Evolutionary conservation across 2,329 filamentous ascomycete species (phyloP), one percentile per base, ranked within the genome.

Genomic region (Cladosporium sp.): DNA sequence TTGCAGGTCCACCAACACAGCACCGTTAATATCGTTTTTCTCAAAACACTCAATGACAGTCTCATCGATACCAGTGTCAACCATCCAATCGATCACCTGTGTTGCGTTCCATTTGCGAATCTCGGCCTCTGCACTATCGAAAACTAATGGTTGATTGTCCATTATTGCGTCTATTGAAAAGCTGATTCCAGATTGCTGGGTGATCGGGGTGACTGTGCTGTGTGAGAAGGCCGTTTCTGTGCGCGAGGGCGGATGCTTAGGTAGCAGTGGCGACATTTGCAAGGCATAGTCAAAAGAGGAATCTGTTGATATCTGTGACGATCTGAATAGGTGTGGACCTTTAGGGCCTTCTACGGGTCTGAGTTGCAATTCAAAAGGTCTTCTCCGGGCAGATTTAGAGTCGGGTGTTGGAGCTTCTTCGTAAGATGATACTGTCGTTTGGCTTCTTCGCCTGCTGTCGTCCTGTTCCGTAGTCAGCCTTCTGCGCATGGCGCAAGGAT

Each of bases 21-120:
- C 85, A 16, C 94, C 94, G 29, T 90, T 92, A 77, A 99, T 97
- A 75, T 99, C 94, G 77, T 99, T 96, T 72, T 90, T 86, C 68
- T 93, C 85, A 73, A 99, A 97, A 71, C 90, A 91, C 73, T 96
- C 89, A 12, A 95, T 89, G 60, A 94, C 84, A 7, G 84, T 81
- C 61, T 87, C 81, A 76, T 97, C 93, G 75, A 96, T 88, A 71
- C 91, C 92, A 53, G 89, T 87, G 76, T 92, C 87, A 73, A 89
- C 86, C 92, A 97, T 95, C 86, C 91, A 95, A 74, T 91, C 88
- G 64, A 91, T 90, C 52, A 95, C 91, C 79, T 92, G 89, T 74
- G 88, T 85, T 3, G 91, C 89, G 16, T 86, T 85, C 92, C 91
- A 95, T 53, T 81, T 80, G 18, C 85, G 82, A 67, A 94, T 72